Evolutionary conservation across 208 protist species (phyloP).

Genomic region (Crithidia mellificae): DNA sequence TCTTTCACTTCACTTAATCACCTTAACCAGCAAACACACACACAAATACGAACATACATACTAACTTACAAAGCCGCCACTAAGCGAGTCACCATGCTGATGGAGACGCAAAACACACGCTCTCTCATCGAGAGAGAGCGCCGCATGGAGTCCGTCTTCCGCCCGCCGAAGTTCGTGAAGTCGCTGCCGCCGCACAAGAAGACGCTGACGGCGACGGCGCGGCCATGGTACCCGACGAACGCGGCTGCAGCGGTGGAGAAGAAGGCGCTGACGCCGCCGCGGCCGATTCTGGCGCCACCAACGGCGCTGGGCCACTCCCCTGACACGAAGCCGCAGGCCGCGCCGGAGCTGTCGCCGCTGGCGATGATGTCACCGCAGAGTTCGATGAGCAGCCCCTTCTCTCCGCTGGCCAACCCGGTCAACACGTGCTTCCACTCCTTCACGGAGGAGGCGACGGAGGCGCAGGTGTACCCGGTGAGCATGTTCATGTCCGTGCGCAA

Average conservation of each 20-base stretch:
- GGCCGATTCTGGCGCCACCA: constrained; percentile 49
- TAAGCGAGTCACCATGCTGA: constrained; percentile 34
- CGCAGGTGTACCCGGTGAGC: constrained; percentile 65
- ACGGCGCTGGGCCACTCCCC: constrained; percentile 64
- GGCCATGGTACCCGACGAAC: constrained; percentile 53
- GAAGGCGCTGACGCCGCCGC: constrained; percentile 20
- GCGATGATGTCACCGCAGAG: constrained; percentile 22
- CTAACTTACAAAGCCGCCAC: no score
- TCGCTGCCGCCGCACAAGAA: constrained; percentile 44
- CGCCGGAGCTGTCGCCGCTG: constrained; percentile 18
- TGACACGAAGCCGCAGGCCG: constrained; percentile 32
- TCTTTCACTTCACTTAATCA: no score
- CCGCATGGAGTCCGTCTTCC: constrained; percentile 67
- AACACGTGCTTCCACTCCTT: constrained; percentile 64
- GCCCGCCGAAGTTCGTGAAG: constrained; percentile 57
- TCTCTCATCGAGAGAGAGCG: constrained; percentile 64
- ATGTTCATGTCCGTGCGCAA: constrained; percentile 82
- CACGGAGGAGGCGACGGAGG: constrained; percentile 50
- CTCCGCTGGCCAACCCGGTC: constrained; percentile 57
- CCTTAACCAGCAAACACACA: no score
- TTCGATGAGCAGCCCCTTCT: constrained; percentile 51
- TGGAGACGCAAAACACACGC: constrained; percentile 30
- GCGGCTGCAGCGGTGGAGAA: constrained; percentile 15
- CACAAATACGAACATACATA: no score
- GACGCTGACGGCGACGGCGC: constrained; percentile 49